phyloP scores from a whole-genome alignment of 331 rosid genomes.

The Malus hybrid region DNA sequence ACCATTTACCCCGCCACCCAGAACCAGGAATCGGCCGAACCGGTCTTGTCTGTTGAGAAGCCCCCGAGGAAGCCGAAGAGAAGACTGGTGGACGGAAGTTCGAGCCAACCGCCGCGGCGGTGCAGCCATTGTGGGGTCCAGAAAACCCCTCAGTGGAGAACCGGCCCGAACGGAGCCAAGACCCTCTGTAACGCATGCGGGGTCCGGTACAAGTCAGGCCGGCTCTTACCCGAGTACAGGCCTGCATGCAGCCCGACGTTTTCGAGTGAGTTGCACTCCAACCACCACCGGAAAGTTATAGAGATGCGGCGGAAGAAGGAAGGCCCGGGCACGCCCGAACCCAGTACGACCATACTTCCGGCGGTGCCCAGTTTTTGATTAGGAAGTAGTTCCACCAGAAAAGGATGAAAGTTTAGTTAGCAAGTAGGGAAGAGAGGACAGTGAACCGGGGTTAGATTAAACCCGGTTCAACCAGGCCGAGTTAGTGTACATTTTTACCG shows the following conservation, averaged over 20 bases:
- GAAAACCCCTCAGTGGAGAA: slow-evolving; percentile 96
- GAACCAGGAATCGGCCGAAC: slow-evolving; percentile 14
- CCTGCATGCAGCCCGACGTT: slow-evolving; percentile 99
- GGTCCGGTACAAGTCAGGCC: slow-evolving; percentile 31
- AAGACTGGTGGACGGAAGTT: background rate
- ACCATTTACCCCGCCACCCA: slow-evolving; percentile 23
- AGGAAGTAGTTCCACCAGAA: background rate
- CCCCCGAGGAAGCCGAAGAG: slow-evolving; percentile 40
- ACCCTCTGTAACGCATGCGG: slow-evolving; percentile 89
- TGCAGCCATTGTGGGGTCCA: slow-evolving; percentile 96
- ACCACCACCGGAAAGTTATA: slow-evolving; percentile 91
- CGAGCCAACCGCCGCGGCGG: slow-evolving; percentile 47
- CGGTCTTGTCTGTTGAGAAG: slow-evolving; percentile 10
- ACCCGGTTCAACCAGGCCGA: slow-evolving; percentile 40
- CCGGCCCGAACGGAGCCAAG: slow-evolving; percentile 86
- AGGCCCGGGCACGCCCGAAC: background rate
- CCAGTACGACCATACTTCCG: slow-evolving; percentile 18
- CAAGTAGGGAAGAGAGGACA: slow-evolving; percentile 12
- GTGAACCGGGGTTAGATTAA: slow-evolving; percentile 7
- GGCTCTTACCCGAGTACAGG: slow-evolving; percentile 71
- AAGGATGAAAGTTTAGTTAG: slow-evolving; percentile 6
- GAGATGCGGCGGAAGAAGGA: slow-evolving; percentile 96
- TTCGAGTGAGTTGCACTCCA: slow-evolving; percentile 71
- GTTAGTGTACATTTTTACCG: slow-evolving; percentile 44
- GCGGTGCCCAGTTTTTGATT: slow-evolving; percentile 47